Conservation (phyloP, 768 basidiomycete genomes). For the Chalciporus sphaerocephalus region DNA sequence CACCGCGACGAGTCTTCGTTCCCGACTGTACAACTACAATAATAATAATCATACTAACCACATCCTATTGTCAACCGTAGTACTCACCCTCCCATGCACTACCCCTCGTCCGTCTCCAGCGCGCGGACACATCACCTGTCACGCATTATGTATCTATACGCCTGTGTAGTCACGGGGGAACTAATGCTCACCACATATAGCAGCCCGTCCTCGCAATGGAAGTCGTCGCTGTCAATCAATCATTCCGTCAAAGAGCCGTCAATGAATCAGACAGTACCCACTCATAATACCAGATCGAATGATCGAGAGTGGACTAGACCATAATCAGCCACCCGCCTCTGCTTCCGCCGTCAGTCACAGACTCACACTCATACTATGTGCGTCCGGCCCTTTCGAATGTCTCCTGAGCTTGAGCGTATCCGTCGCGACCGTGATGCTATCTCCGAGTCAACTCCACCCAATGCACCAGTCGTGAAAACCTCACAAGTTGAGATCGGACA, state of each 20-base stretch:
- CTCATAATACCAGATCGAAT: slow-evolving; percentile 78
- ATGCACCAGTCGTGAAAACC: slow-evolving; percentile 24
- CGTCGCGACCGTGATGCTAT: slow-evolving; percentile 54
- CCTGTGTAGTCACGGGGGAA: background rate
- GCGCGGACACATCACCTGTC: slow-evolving; percentile 59
- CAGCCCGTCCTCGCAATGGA: slow-evolving; percentile 77
- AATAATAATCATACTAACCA: slow-evolving; percentile 1
- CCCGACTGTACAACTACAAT: slow-evolving; percentile 65
- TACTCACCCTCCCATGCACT: slow-evolving; percentile 63
- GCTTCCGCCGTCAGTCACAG: background rate
- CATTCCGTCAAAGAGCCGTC: background rate
- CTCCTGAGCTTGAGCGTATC: slow-evolving; percentile 53
- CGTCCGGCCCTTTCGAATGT: slow-evolving; percentile 45
- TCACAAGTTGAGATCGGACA: slow-evolving; percentile 77
- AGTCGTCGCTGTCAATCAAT: slow-evolving; percentile 48
- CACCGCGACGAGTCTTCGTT: slow-evolving; percentile 66
- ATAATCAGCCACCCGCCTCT: slow-evolving; percentile 9
- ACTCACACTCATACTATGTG: slow-evolving; percentile 60
- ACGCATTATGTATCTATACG: slow-evolving; percentile 1
- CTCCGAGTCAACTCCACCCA: slow-evolving; percentile 4
- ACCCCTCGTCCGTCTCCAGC: slow-evolving; percentile 64
- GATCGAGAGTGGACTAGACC: slow-evolving; percentile 59
- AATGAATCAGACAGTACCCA: slow-evolving; percentile 29
- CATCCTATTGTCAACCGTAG: too few species aligned
- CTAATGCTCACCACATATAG: slow-evolving; percentile 60